Evolutionary conservation across 2,329 filamentous ascomycete species (phyloP).

Genomic region (Aurifilum marmelostoma): DNA sequence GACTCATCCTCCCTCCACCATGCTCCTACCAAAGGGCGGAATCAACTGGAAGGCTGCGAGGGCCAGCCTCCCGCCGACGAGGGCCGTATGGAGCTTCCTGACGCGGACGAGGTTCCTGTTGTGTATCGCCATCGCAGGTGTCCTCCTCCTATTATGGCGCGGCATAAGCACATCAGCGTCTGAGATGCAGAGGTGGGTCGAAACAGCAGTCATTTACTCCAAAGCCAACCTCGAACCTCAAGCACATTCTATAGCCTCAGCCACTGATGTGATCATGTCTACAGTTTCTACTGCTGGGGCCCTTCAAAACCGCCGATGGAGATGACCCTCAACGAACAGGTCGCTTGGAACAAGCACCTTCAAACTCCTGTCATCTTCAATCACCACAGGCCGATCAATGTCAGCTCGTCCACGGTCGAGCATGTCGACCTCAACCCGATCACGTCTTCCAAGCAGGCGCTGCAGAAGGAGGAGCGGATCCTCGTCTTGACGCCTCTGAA

Average conservation of each 20-base stretch:
- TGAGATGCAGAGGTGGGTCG: slow-evolving; percentile 84
- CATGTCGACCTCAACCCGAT: slow-evolving; percentile 85
- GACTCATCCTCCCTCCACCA: slow-evolving; percentile 48
- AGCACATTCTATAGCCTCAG: not conserved
- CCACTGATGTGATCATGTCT: slow-evolving; percentile 19
- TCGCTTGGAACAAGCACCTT: slow-evolving; percentile 84
- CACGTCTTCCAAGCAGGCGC: slow-evolving; percentile 76
- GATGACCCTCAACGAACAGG: slow-evolving; percentile 90
- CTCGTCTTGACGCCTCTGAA: slow-evolving; percentile 92
- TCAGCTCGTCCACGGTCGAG: slow-evolving; percentile 80
- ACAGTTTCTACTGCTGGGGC: slow-evolving; percentile 96
- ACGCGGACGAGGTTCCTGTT: slow-evolving; percentile 79
- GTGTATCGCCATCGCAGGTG: slow-evolving; percentile 68
- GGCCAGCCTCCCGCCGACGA: slow-evolving; percentile 75
- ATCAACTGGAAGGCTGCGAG: slow-evolving; percentile 91
- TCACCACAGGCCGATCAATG: slow-evolving; percentile 82
- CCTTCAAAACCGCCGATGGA: slow-evolving; percentile 94
- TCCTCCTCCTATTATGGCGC: slow-evolving; percentile 84
- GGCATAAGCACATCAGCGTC: slow-evolving; percentile 78
- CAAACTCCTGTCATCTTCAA: slow-evolving; percentile 96
- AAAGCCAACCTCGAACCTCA: not conserved
- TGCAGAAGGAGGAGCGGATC: slow-evolving; percentile 81
- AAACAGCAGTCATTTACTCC: not conserved
- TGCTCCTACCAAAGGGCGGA: slow-evolving; percentile 90
- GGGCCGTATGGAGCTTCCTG: slow-evolving; percentile 70